phyloP scores from a whole-genome alignment of 192 early-diverging fungal genomes.

The Backusella sp. region DNA sequence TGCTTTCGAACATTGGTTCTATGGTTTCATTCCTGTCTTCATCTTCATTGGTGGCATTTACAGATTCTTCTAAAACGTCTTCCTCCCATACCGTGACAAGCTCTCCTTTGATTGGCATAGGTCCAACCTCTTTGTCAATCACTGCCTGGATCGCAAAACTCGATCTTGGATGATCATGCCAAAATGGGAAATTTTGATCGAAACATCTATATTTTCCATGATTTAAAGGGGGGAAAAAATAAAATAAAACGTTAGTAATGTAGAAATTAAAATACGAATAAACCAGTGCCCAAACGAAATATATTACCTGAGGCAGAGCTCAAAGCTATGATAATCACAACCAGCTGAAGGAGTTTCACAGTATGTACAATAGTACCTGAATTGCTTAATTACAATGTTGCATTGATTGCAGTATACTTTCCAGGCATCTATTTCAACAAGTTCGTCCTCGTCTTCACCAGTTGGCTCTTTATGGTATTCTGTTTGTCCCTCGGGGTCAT shows the following conservation, averaged over 20 bases:
- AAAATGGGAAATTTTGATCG: slow-evolving; percentile 61
- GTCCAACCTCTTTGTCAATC: slow-evolving; percentile 57
- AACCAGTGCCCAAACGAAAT: background rate
- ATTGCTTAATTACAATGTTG: slow-evolving; percentile 74
- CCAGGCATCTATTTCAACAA: slow-evolving; percentile 43
- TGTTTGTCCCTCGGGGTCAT: background rate
- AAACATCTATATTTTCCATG: slow-evolving; percentile 52
- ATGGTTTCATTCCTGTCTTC: background rate
- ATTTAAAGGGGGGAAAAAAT: background rate
- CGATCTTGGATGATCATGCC: slow-evolving; percentile 75
- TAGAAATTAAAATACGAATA: background rate
- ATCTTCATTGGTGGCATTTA: background rate
- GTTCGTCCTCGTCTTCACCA: background rate
- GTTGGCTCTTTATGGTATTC: slow-evolving; percentile 22
- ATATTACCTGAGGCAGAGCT: slow-evolving; percentile 59
- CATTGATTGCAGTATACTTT: slow-evolving; percentile 80
- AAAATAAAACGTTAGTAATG: slow-evolving; percentile 2
- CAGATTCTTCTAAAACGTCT: slow-evolving; percentile 46
- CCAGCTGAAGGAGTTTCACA: slow-evolving; percentile 74
- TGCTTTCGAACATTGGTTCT: background rate
- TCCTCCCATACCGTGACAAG: slow-evolving; percentile 59
- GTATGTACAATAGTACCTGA: slow-evolving; percentile 80
- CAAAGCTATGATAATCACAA: slow-evolving; percentile 67
- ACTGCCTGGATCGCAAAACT: slow-evolving; percentile 76
- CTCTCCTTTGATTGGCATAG: slow-evolving; percentile 53